Evolutionary conservation across 345 rosid genomes (phyloP).

Genomic region (Populus ilicifolia): DNA sequence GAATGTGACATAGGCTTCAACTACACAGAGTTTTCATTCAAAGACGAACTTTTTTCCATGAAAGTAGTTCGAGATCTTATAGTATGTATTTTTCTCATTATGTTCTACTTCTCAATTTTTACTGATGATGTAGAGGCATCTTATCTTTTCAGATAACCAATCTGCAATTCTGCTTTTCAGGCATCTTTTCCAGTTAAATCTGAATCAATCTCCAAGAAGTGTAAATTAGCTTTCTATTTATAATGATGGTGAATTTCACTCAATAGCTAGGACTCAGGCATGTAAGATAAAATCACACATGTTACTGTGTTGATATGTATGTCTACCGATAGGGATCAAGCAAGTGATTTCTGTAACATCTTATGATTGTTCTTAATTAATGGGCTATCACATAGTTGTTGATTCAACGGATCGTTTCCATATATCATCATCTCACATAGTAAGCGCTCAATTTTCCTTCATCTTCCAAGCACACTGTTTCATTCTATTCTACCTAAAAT

Average conservation of each 20-base stretch:
- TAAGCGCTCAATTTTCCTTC: not conserved
- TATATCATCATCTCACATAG: not conserved
- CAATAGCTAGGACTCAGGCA: not conserved
- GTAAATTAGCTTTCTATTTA: conserved; percentile 25
- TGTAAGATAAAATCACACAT: not conserved
- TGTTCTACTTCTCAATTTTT: not conserved
- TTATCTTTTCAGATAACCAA: not conserved
- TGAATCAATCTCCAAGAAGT: conserved; percentile 26
- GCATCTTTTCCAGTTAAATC: conserved; percentile 9
- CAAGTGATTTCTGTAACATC: not conserved
- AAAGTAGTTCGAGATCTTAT: conserved; percentile 13
- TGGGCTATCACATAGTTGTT: not conserved
- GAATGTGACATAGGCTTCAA: conserved; percentile 26
- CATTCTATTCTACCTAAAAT: not conserved
- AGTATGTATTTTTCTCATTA: conserved; percentile 19
- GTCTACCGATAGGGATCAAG: not conserved
- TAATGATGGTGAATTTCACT: not conserved
- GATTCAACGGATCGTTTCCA: not conserved
- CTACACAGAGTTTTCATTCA: conserved; percentile 17
- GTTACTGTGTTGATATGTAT: not conserved
- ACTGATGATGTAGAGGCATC: not conserved
- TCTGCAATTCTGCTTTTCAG: conserved; percentile 2
- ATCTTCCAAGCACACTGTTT: not conserved
- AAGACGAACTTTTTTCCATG: conserved; percentile 4
- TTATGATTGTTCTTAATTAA: not conserved